Evolutionary conservation across 2,329 filamentous ascomycete species (phyloP), one percentile per base, ranked within the genome.

Genomic region (Penicillium nordicum): DNA sequence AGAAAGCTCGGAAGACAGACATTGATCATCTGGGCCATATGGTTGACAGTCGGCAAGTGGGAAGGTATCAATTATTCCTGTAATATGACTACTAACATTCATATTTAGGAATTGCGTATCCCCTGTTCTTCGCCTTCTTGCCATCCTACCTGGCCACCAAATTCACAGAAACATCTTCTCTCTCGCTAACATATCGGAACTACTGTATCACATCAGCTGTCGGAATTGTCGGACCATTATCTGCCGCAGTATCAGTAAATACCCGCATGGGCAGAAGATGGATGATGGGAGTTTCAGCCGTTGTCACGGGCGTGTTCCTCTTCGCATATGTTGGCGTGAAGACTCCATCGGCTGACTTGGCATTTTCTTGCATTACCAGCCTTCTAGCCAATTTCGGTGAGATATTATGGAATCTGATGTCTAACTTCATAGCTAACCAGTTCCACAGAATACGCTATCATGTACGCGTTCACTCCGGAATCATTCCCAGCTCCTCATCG

Each of bases 101-200:
- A 6, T 14, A 12, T 29, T 12, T 16, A 67, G 77, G 76, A n/a
- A 72, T 80, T 23, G 77, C 74, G 1, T 79, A 79, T 59, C 78
- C 78, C 5, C 69, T 80, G 0, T 80, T 78, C 63, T 78, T 78
- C 61, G 75, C 74, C 43, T 80, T 79, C 52, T 74, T 80, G 47
- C 76, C 77, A 1, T 77, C 75, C 0, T 80, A 80, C 53, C 70
- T 79, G 7, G 71, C 72, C 18, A 76, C 69, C 8, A 73, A 75
- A 50, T 72, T 69, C 47, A 66, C 66, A 2, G 63, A 72, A 16
- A 14, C 57, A 50, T 55, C 57, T 3, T 67, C 65, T 1, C 53
- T 67, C 1, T 49, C 57, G 36, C 51, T 60, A 1, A 69, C 66
- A 12, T 69, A 69, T 41, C 58, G 64, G 1, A 62, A 67, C 53